Evolutionary conservation across 2,329 filamentous ascomycete genomes (phyloP).

Genomic region (Bipolaris bicolor): DNA sequence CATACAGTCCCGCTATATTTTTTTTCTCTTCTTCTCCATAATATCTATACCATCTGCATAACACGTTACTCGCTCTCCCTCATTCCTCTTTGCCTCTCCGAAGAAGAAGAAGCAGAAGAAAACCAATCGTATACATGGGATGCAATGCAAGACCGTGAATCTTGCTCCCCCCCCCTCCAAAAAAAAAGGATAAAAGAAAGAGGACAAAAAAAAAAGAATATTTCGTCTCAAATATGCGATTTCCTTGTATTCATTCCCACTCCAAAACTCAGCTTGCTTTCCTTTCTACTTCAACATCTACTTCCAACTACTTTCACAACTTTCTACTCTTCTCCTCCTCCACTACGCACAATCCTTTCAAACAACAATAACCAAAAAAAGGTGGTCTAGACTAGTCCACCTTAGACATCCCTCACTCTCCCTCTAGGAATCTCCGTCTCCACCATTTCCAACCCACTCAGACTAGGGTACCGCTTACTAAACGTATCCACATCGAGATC

Average conservation of each 20-base stretch:
- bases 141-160: constrained; percentile 3
- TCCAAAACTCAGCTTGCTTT: not conserved
- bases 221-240: not conserved
- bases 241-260: not conserved
- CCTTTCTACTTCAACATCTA: not conserved
- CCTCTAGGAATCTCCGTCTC: constrained; percentile 63
- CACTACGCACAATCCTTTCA: not conserved
- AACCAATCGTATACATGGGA: constrained; percentile 3
- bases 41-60: not conserved
- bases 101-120: not conserved
- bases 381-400: not conserved
- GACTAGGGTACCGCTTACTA: constrained; percentile 82
- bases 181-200: not conserved
- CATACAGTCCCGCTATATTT: not conserved
- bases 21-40: not conserved
- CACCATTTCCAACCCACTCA: constrained; percentile 87
- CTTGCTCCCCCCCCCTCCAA: too few relatives aligned
- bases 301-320: not conserved
- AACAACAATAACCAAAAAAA: not conserved
- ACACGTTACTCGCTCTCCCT: not conserved
- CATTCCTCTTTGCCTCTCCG: not conserved
- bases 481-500: constrained; percentile 71
- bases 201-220: not conserved
- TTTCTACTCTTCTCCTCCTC: not conserved
- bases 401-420: constrained; percentile 30